phyloP scores from a whole-genome alignment of 2,329 filamentous ascomycete species.

The Talaromyces sp. region DNA sequence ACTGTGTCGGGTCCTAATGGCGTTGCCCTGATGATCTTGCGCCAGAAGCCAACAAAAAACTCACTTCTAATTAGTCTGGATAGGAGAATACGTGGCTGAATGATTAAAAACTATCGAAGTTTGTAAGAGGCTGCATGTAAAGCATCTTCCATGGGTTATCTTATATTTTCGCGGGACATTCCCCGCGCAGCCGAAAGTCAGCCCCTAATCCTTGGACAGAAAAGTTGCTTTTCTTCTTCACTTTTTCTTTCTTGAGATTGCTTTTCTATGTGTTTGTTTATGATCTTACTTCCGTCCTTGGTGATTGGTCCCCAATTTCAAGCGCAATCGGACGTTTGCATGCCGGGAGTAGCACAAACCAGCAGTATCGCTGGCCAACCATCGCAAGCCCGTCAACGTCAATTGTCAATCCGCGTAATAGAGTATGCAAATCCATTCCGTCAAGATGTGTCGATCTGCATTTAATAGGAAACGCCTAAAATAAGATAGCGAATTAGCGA shows the following conservation, averaged over 20 bases:
- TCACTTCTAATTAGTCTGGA: not conserved
- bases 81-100: not conserved
- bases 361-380: not conserved
- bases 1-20: not conserved
- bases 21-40: not conserved
- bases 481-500: not conserved
- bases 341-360: not conserved
- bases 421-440: not conserved
- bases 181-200: not conserved
- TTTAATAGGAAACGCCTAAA: not conserved
- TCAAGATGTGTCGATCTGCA: not conserved
- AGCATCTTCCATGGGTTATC: not conserved
- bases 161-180: not conserved
- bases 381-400: not conserved
- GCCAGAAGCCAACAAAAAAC: not conserved
- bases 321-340: not conserved
- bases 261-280: not conserved
- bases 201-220: not conserved
- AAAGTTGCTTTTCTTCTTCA: not conserved
- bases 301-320: not conserved
- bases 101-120: not conserved
- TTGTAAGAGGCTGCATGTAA: not conserved
- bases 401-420: not conserved
- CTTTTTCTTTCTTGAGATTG: not conserved
- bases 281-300: not conserved